Conservation (phyloP, 495 filamentous ascomycete genomes). For the Lophiostoma macrostomum region DNA sequence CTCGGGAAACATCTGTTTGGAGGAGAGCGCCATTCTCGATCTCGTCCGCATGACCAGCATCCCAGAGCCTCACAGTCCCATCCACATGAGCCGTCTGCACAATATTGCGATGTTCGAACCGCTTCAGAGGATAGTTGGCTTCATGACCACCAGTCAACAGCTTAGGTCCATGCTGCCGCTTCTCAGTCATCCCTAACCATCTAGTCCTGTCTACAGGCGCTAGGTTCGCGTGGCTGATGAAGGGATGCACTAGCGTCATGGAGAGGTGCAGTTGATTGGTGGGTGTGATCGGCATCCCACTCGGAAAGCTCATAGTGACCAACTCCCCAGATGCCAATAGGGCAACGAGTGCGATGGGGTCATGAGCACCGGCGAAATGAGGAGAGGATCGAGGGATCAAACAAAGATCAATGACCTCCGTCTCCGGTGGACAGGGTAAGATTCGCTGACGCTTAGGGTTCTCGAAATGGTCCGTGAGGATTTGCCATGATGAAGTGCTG, state of each 20-base stretch:
- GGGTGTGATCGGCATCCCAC: slow-evolving; percentile 81
- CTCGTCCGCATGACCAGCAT: slow-evolving; percentile 84
- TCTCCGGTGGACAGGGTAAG: slow-evolving; percentile 76
- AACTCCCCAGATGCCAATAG: slow-evolving; percentile 83
- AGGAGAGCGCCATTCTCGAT: slow-evolving; percentile 80
- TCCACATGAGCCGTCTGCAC: slow-evolving; percentile 82
- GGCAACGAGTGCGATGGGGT: slow-evolving; percentile 79
- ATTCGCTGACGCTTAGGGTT: slow-evolving; percentile 62
- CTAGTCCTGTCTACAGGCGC: slow-evolving; percentile 67
- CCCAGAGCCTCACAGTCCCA: slow-evolving; percentile 84
- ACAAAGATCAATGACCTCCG: slow-evolving; percentile 75
- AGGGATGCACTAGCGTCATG: slow-evolving; percentile 82
- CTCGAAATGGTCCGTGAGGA: slow-evolving; percentile 72
- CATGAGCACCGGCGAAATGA: slow-evolving; percentile 81
- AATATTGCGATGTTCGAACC: slow-evolving; percentile 77
- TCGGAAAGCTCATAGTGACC: slow-evolving; percentile 84
- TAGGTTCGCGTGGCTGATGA: slow-evolving; percentile 65
- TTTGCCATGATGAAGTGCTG: slow-evolving; percentile 82
- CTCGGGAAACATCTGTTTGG: slow-evolving; percentile 80
- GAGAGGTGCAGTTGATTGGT: slow-evolving; percentile 87
- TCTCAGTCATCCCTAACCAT: slow-evolving; percentile 89
- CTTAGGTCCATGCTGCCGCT: slow-evolving; percentile 65
- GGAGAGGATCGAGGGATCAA: slow-evolving; percentile 77
- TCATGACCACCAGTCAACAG: slow-evolving; percentile 75
- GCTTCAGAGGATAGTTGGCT: slow-evolving; percentile 60